Evolutionary conservation across 2,329 filamentous ascomycete genomes (phyloP), one percentile per base, ranked within the genome.

Genomic region (Arthrobotrys musiformis): DNA sequence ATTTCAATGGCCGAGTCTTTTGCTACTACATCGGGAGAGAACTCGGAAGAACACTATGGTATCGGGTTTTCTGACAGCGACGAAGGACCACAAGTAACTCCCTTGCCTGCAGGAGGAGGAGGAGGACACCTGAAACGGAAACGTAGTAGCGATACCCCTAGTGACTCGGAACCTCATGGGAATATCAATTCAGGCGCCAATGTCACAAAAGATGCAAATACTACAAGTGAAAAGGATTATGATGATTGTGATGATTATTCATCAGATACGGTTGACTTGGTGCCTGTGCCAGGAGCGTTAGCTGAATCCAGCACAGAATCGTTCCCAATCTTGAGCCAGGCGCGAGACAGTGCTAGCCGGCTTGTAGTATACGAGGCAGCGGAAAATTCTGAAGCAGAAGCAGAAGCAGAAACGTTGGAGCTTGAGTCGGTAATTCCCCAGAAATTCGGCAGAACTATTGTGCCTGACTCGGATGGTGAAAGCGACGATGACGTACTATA

Each of bases 401-500:
- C 52, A 11, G 13, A 46, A 37, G 22, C 28, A 52, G 46, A 50
- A 24, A 42, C 52, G 17, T 37, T 48, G 22, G 60, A 62, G 28
- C 28, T 48, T 15, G 60, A 62, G 28, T 22, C 66, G 73, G 66
- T 26, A 67, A 70, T 70, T 70, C 66, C 66, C 73, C 73, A 70
- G 50, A 70, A 60, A 48, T 70, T 70, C 60, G 60, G 66, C 42
- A 67, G 73, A 58, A 77, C 61, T 22, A 67, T 67, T 5, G 66
- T 77, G 26, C 73, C 73, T 61, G 73, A 77, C 66, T 70, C 66
- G 58, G 73, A 77, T 52, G 72, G 72, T 8, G 73, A 77, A 61
- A 77, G 73, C 42, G 73, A 77, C n/a, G 73, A 77, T 77, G 73
- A 70, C 73, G 73, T 77, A 63, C 64, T 77, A 22, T 70, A 52